Conservation (phyloP, 2,329 filamentous ascomycete species). For the Nakataea oryzae region DNA sequence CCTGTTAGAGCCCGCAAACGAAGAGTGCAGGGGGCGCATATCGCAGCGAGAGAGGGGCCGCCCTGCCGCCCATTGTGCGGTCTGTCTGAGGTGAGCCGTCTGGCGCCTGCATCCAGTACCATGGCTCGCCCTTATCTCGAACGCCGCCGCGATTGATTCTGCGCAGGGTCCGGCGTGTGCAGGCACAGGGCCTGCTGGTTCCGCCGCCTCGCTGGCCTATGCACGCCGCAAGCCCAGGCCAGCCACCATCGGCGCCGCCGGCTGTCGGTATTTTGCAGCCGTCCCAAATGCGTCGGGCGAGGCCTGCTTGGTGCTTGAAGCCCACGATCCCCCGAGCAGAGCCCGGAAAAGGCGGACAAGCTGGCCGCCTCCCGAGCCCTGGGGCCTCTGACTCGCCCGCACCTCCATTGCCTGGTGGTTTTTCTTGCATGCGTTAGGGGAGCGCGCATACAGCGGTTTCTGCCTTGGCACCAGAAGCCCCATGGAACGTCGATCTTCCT, state of each 20-base stretch:
- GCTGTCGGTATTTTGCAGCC: background rate
- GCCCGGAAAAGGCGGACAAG: background rate
- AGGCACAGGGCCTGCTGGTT: background rate
- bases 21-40: background rate
- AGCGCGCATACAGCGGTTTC: background rate
- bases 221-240: no score
- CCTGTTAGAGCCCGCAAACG: background rate
- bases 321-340: background rate
- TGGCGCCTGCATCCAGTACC: background rate
- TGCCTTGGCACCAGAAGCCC: background rate
- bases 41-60: background rate
- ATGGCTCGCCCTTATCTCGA: background rate
- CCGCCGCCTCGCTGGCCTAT: background rate
- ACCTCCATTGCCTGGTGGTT: background rate
- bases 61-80: background rate
- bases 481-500: background rate
- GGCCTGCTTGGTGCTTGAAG: background rate
- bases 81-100: background rate
- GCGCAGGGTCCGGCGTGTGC: background rate
- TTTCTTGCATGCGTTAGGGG: background rate
- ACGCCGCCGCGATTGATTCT: background rate
- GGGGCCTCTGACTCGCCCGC: background rate
- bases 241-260: background rate
- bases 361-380: background rate
- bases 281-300: no score